A percentile compares a stretch with the other conserved stretches of the same genome.
Conservation (phyloP, 2,329 filamentous ascomycete genomes). For the Trichophyton verrucosum region DNA sequence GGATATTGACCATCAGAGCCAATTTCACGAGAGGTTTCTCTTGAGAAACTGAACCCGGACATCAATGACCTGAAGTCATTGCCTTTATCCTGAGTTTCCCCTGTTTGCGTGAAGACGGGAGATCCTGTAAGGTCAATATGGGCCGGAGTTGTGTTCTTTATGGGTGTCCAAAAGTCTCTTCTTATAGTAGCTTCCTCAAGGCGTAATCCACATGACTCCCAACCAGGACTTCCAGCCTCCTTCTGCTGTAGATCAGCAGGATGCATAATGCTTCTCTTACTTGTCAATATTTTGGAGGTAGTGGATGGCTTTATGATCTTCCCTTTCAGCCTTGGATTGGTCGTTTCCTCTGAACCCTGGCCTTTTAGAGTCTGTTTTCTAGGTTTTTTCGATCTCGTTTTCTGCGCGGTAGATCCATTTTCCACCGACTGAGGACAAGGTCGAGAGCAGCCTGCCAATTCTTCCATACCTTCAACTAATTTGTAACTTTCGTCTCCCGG, state of each 20-base stretch:
- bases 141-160: conserved; percentile 31
- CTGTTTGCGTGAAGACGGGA: conserved; percentile 2
- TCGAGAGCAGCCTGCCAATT: neutral
- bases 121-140: conserved; percentile 14
- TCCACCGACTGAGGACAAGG: neutral
- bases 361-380: conserved; percentile 18
- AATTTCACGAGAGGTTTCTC: conserved; percentile 5
- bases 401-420: neutral
- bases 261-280: neutral
- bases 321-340: conserved; percentile 26
- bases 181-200: conserved; percentile 41
- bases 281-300: conserved; percentile 9
- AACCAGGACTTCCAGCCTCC: neutral
- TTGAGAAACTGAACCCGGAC: conserved; percentile 23
- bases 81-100: neutral
- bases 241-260: neutral
- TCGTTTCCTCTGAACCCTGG: conserved; percentile 17
- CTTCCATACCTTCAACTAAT: neutral
- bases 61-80: conserved; percentile 26
- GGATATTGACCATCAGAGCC: conserved; percentile 12
- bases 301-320: conserved; percentile 25
- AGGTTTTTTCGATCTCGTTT: conserved; percentile 14
- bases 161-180: conserved; percentile 57
- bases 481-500: neutral
- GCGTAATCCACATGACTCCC: conserved; percentile 11